Base-by-base conservation (phyloP, 192 early-diverging fungal genomes). In the Backusella luteola region DNA sequence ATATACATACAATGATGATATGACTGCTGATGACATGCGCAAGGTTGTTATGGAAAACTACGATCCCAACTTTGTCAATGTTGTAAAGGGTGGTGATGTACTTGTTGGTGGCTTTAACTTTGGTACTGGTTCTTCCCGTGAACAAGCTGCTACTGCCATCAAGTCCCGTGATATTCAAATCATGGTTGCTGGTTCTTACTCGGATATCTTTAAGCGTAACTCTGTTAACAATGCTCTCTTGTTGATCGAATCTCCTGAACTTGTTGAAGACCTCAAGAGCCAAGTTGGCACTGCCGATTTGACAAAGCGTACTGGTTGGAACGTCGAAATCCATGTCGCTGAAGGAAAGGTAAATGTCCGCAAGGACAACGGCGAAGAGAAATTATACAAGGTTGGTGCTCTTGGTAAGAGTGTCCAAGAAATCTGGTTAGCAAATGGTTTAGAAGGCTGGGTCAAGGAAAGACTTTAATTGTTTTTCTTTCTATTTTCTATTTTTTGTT, bases 31-130 rank as follows among this genome's bases (percentile, higher is more conserved):
- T 67, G 87, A 91, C 35, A 99, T 99, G 98, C 90, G 90, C 56
- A 85, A 93, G 80, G 96, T 99, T 1, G 98, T 94, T 56, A 99
- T 99, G 98, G 95, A 97, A 81, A 99, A 99, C 82, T 99, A 99
- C 81, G 98, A 99, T 81, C 90, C 93, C 34, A 82, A 88, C 14
- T 99, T 99, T 80, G 88, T 91, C 23, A 83, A 84, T 36, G 75
- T 90, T 59, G 89, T 95, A 34, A 76, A 88, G 66, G 66, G 86
- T 73, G 90, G 90, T 42, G 96, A 98, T 77, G 88, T 99, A 21
- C 86, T 99, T 6, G 94, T 98, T 17, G 89, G 90, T 14, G 98
- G 98, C 6, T 95, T 93, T 83, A 99, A 97, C 87, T 99, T 99
- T 88, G 98, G 98, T 29, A 95, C 96, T 26, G 98, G 98, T 6